Evolutionary conservation across 2,329 filamentous ascomycete genomes (phyloP).

Genomic region (Colletotrichum cuscutae): DNA sequence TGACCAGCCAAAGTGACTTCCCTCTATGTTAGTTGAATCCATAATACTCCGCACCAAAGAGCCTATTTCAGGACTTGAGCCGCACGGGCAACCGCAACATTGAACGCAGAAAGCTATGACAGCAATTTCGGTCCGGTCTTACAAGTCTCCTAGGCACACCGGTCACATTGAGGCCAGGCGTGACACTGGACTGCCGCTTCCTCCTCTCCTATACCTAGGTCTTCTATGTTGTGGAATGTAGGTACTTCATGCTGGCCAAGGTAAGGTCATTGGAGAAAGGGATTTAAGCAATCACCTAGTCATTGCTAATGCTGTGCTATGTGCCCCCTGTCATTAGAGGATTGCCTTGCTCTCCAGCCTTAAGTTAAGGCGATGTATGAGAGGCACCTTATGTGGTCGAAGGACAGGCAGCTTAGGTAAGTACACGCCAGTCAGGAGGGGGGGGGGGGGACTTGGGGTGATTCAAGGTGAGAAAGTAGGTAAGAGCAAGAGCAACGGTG

Average conservation of each 20-base stretch:
- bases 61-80: not conserved
- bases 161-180: not conserved
- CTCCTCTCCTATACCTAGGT: not conserved
- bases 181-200: not conserved
- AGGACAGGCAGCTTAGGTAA: conserved; percentile 1
- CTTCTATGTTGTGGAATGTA: not conserved
- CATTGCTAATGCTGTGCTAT: no score
- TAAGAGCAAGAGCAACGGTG: no score
- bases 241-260: not conserved
- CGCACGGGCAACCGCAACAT: not conserved
- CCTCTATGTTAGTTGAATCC: no score
- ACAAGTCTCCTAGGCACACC: not conserved
- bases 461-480: no score
- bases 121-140: not conserved
- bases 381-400: not conserved
- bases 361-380: no score
- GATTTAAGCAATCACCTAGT: no score
- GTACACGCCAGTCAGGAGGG: not conserved
- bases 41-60: not conserved
- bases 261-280: not conserved
- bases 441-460: no score
- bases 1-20: no score
- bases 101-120: not conserved
- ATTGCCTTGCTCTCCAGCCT: no score
- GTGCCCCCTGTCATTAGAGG: no score